Conservation (phyloP, 805 yeast species). For the Dipodascopsis uninucleata region DNA sequence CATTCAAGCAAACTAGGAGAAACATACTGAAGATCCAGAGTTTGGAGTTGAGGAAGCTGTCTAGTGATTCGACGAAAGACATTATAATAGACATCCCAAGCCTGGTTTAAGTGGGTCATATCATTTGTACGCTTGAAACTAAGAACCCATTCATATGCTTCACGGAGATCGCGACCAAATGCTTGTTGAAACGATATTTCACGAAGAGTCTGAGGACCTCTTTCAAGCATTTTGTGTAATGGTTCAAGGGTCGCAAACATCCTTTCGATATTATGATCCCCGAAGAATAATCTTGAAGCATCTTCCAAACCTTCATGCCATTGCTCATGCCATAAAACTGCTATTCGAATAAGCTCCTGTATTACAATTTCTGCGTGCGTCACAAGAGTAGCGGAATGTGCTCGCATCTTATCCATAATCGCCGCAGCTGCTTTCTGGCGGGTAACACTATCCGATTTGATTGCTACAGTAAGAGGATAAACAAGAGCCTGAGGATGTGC, state of each 20-base stretch:
- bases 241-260: slow-evolving; percentile 92
- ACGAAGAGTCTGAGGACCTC: slow-evolving; percentile 84
- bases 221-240: slow-evolving; percentile 74
- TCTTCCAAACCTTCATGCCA: slow-evolving; percentile 98
- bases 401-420: slow-evolving; percentile 86
- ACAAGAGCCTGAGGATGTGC: slow-evolving; percentile 97
- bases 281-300: slow-evolving; percentile 89
- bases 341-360: slow-evolving; percentile 86
- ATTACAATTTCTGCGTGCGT: slow-evolving; percentile 94
- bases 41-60: slow-evolving; percentile 80
- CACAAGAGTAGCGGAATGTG: slow-evolving; percentile 78
- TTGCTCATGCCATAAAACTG: slow-evolving; percentile 94
- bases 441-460: slow-evolving; percentile 84
- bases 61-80: slow-evolving; percentile 89
- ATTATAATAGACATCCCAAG: slow-evolving; percentile 94
- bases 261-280: slow-evolving; percentile 89
- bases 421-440: slow-evolving; percentile 89
- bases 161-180: slow-evolving; percentile 86
- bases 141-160: slow-evolving; percentile 90
- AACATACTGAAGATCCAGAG: slow-evolving; percentile 85
- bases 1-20: slow-evolving; percentile 85
- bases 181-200: slow-evolving; percentile 91
- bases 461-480: slow-evolving; percentile 92
- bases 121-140: slow-evolving; percentile 83
- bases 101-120: slow-evolving; percentile 84